Percentiles rank a stretch among this genome's conserved stretches.
Conservation (phyloP, 495 filamentous ascomycete genomes). For the Echria macrotheca region DNA sequence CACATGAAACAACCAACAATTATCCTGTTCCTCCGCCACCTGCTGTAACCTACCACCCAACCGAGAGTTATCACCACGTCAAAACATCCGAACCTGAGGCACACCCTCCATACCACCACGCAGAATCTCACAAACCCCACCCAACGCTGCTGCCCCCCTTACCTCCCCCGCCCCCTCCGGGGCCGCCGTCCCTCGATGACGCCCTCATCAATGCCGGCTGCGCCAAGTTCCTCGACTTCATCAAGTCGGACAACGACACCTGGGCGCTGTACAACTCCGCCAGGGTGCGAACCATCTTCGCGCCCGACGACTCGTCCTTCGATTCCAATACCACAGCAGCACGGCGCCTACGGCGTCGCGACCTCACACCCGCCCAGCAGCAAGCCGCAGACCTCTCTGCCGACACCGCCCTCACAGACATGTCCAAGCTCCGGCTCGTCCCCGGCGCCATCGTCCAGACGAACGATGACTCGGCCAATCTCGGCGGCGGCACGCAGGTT, state of each 20-base stretch:
- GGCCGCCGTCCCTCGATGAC: conserved; percentile 4
- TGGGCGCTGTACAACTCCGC: conserved; percentile 23
- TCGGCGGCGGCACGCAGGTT: conserved; percentile 1
- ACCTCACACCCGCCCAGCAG: conserved; percentile 1
- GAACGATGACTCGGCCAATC: conserved; percentile 5
- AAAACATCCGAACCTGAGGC: too few relatives aligned
- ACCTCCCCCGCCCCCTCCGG: neutral
- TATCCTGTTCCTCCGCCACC: neutral
- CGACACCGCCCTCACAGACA: neutral
- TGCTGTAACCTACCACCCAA: neutral
- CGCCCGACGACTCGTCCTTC: conserved; percentile 21
- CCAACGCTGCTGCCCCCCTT: neutral
- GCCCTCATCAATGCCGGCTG: conserved; percentile 21
- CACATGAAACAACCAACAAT: neutral
- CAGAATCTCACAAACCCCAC: conserved; percentile 1
- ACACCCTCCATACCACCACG: neutral
- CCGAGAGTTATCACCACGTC: neutral
- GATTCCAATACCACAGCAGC: conserved; percentile 13
- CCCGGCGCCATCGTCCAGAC: conserved; percentile 7
- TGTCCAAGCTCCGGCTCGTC: conserved; percentile 1
- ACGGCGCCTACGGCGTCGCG: conserved; percentile 3
- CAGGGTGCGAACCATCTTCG: conserved; percentile 28
- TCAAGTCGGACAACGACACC: conserved; percentile 24
- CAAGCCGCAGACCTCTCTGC: conserved; percentile 4
- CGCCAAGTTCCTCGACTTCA: conserved; percentile 25